Percentiles rank a stretch among this genome's conserved stretches.
phyloP scores from a whole-genome alignment of 805 yeast species.

The Ogataea dorogensis region DNA sequence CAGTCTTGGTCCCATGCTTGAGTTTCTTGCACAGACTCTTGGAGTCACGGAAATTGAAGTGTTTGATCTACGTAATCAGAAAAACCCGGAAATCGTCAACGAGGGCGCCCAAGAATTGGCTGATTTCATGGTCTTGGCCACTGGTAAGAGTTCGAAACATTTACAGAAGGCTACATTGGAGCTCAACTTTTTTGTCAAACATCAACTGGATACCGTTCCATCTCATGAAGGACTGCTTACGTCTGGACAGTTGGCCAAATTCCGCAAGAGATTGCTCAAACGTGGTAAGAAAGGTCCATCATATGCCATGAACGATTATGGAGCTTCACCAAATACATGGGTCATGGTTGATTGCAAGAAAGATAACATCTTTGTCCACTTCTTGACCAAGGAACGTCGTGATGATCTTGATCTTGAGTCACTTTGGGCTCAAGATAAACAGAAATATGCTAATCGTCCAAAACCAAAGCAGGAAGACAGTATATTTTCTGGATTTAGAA shows the following conservation, averaged over 20 bases:
- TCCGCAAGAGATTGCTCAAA: slow-evolving; percentile 50
- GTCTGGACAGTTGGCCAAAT: slow-evolving; percentile 49
- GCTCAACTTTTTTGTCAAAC: slow-evolving; percentile 58
- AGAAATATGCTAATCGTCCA: slow-evolving; percentile 10
- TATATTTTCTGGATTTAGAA: slow-evolving; percentile 45
- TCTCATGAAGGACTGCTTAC: slow-evolving; percentile 71
- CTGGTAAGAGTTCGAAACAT: slow-evolving; percentile 79
- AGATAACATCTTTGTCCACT: slow-evolving; percentile 66
- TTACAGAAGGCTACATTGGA: slow-evolving; percentile 66
- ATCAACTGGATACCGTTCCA: slow-evolving; percentile 44
- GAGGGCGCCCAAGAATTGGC: slow-evolving; percentile 38
- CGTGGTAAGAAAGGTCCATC: slow-evolving; percentile 55
- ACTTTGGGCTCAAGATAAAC: slow-evolving; percentile 45
- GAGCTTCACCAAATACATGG: slow-evolving; percentile 71
- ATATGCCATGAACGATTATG: slow-evolving; percentile 55
- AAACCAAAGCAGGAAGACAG: slow-evolving; percentile 37
- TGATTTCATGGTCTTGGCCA: slow-evolving; percentile 58
- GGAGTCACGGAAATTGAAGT: slow-evolving; percentile 64
- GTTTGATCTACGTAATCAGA: slow-evolving; percentile 55
- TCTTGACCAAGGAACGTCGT: slow-evolving; percentile 71
- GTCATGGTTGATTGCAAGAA: slow-evolving; percentile 68
- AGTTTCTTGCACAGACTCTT: slow-evolving; percentile 52
- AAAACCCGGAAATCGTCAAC: slow-evolving; percentile 25
- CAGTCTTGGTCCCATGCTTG: slow-evolving; percentile 43
- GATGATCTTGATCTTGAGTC: slow-evolving; percentile 66